phyloP scores from a whole-genome alignment of 177 flowering plant species.

The Vitis hybrid region DNA sequence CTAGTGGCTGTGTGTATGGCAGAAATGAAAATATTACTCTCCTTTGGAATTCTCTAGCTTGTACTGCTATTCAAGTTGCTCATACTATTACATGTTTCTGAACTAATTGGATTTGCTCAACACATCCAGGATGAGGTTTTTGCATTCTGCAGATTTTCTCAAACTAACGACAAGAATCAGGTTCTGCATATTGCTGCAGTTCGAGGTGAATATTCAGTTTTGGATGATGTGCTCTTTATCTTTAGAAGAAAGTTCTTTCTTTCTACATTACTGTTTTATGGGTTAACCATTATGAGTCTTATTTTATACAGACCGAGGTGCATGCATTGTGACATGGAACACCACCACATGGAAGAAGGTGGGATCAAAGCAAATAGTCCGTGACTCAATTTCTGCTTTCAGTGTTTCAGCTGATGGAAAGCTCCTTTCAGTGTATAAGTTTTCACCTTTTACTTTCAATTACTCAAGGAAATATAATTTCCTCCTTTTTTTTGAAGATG shows the following conservation, averaged over 20 bases:
- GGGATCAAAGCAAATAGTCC: slow-evolving; percentile 51
- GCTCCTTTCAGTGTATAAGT: slow-evolving; percentile 44
- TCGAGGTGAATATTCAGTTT: slow-evolving; percentile 46
- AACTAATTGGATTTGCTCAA: slow-evolving; percentile 2
- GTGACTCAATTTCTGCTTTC: slow-evolving; percentile 73
- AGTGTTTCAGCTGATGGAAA: slow-evolving; percentile 80
- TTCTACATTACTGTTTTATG: not conserved
- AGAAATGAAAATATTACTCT: not conserved
- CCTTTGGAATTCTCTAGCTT: not conserved
- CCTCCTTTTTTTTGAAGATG: not conserved
- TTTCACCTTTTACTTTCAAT: slow-evolving; percentile 1
- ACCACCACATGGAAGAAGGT: slow-evolving; percentile 68
- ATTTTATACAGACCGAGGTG: slow-evolving; percentile 52
- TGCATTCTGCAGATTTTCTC: slow-evolving; percentile 78
- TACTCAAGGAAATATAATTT: not conserved
- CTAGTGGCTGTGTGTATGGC: not conserved
- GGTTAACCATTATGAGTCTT: slow-evolving; percentile 7
- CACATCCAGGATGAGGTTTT: slow-evolving; percentile 73
- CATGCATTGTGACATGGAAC: slow-evolving; percentile 69
- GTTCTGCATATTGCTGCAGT: slow-evolving; percentile 64
- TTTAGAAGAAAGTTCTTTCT: not conserved
- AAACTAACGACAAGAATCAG: slow-evolving; percentile 26
- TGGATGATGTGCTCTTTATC: not conserved
- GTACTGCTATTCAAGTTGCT: not conserved
- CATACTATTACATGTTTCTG: not conserved